phyloP scores from a whole-genome alignment of 345 rosid genomes.

The Hypericum perforatum region DNA sequence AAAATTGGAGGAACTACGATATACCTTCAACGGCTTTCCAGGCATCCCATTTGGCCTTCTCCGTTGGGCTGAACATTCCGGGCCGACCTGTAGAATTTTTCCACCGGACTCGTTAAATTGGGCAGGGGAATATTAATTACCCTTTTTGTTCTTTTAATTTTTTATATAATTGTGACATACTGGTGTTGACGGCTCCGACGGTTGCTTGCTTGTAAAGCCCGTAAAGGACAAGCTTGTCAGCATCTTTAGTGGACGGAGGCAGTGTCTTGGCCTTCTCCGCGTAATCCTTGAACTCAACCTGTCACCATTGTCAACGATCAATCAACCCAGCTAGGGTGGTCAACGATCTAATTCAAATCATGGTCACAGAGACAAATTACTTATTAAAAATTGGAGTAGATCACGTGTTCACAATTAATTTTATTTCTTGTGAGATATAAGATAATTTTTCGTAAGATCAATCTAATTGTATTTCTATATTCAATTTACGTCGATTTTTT shows the following conservation, averaged over 20 bases:
- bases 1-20: neutral
- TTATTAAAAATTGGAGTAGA: too few species aligned
- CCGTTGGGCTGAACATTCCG: constrained; percentile 18
- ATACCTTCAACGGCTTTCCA: constrained; percentile 29
- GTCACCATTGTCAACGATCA: too few species aligned
- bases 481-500: too few species aligned
- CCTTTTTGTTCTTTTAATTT: neutral
- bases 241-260: constrained; percentile 20
- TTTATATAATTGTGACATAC: neutral
- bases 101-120: neutral
- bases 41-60: constrained; percentile 32
- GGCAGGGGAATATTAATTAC: neutral
- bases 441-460: too few species aligned
- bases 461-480: too few species aligned
- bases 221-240: constrained; percentile 21
- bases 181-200: constrained; percentile 17
- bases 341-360: too few species aligned
- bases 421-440: too few species aligned
- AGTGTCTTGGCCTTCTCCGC: constrained; percentile 25
- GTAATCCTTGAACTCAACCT: constrained; percentile 21
- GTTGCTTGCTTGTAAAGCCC: constrained; percentile 32
- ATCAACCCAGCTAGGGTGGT: too few species aligned
- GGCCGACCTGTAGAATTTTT: constrained; percentile 14
- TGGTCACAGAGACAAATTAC: too few species aligned
- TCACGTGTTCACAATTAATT: too few species aligned